Conservation (phyloP, 169 alveolate species). For the Eimeria maxima region DNA sequence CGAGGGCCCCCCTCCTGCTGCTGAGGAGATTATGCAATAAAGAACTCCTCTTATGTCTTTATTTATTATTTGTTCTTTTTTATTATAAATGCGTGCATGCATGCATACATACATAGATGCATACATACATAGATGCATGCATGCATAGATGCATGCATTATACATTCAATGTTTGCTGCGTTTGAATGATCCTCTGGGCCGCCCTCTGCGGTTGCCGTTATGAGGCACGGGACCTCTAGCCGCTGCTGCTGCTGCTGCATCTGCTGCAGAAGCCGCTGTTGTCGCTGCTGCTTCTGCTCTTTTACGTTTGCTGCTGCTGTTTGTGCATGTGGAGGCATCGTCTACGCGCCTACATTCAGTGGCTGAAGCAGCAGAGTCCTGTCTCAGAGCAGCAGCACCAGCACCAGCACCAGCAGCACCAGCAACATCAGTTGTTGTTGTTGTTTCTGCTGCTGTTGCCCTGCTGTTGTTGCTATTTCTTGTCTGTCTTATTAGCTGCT, state of each 20-base stretch:
- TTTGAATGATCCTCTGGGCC: neutral
- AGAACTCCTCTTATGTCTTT: too few relatives aligned
- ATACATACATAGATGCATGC: too few relatives aligned
- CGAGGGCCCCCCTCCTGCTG: too few relatives aligned
- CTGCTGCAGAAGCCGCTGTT: neutral
- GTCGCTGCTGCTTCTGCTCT: constrained; percentile 19
- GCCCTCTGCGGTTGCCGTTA: neutral
- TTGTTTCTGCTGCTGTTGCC: neutral
- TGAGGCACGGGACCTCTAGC: neutral
- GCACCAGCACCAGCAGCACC: neutral
- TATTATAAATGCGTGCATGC: too few relatives aligned
- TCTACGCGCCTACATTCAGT: neutral
- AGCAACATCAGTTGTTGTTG: too few relatives aligned
- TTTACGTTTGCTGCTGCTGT: neutral
- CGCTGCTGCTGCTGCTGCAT: constrained; percentile 6
- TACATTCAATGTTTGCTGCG: neutral
- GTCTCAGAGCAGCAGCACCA: neutral
- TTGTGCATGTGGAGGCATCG: neutral
- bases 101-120: too few relatives aligned
- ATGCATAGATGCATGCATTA: neutral
- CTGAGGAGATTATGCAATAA: too few relatives aligned
- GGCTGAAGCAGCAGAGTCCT: neutral
- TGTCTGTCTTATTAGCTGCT: too few relatives aligned
- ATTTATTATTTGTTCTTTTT: neutral
- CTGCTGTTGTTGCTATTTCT: too few relatives aligned